phyloP scores from a whole-genome alignment of 208 protist species.

The Leishmania tarentolae region DNA sequence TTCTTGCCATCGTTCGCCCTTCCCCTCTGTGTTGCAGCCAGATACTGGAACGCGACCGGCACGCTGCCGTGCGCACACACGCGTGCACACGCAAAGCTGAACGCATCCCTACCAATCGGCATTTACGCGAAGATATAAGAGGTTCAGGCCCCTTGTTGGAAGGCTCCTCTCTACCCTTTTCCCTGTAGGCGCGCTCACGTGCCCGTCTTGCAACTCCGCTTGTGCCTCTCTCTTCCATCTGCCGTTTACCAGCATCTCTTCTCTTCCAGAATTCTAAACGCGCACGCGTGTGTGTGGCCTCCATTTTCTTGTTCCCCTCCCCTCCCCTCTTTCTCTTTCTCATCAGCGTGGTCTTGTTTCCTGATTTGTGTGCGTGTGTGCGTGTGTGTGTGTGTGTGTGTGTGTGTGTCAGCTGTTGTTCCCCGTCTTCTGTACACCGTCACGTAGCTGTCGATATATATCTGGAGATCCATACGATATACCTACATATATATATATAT shows the following conservation, averaged over 20 bases:
- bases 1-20: background rate
- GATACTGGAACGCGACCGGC: background rate
- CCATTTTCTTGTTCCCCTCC: background rate
- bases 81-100: too few species aligned
- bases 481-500: background rate
- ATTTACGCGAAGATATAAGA: background rate
- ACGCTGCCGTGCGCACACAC: background rate
- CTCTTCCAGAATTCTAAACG: too few species aligned
- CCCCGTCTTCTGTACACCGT: background rate
- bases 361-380: background rate
- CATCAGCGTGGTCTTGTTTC: background rate
- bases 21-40: background rate
- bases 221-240: conserved; percentile 7
- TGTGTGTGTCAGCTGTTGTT: background rate
- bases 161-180: background rate
- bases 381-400: background rate
- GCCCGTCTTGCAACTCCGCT: background rate
- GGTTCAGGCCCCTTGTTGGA: background rate
- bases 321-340: background rate
- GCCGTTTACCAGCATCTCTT: background rate
- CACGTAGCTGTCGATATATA: background rate
- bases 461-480: background rate
- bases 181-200: background rate
- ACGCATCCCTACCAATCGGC: background rate
- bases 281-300: background rate